These are phyloP conservation scores for Orbilia oligospora DNA, from an alignment of 2,329 filamentous ascomycete species.

Conservation along the genomic window DNA sequence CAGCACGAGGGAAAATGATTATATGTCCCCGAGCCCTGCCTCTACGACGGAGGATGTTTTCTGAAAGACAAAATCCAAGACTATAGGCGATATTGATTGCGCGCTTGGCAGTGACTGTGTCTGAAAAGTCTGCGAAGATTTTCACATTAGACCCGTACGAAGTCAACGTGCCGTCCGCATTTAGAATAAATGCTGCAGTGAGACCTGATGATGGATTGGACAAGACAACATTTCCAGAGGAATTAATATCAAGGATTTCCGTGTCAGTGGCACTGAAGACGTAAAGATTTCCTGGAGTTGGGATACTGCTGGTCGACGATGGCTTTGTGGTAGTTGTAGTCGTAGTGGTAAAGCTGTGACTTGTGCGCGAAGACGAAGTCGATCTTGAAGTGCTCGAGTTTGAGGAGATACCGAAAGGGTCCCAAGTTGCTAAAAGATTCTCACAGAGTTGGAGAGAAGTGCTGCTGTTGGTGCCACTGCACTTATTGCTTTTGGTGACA, in stretches of 20 bases:
- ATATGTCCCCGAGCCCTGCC: background rate
- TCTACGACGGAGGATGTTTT: background rate
- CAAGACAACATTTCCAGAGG: slow-evolving; percentile 32
- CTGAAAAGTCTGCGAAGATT: slow-evolving; percentile 43
- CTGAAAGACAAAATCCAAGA: slow-evolving; percentile 23
- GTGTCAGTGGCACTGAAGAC: slow-evolving; percentile 25
- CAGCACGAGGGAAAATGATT: slow-evolving; percentile 20
- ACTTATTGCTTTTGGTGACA: slow-evolving; percentile 21
- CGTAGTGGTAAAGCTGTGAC: slow-evolving; percentile 16
- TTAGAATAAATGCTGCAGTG: slow-evolving; percentile 36
- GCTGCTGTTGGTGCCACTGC: slow-evolving; percentile 12
- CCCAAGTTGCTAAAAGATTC: slow-evolving; percentile 39
- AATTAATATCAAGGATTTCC: slow-evolving; percentile 34
- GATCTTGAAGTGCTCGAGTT: slow-evolving; percentile 6
- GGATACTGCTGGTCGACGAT: slow-evolving; percentile 8
- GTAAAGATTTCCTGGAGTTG: slow-evolving; percentile 34
- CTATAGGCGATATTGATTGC: slow-evolving; percentile 33
- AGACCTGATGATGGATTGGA: slow-evolving; percentile 10
- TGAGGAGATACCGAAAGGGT: slow-evolving; percentile 33
- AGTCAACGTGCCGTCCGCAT: slow-evolving; percentile 38
- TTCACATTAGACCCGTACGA: slow-evolving; percentile 44
- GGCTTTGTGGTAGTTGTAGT: slow-evolving; percentile 9
- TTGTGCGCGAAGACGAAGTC: slow-evolving; percentile 5
- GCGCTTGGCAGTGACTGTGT: slow-evolving; percentile 13
- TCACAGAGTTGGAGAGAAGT: slow-evolving; percentile 31